Percentiles rank a stretch among this genome's conserved stretches.
Conservation (phyloP, 2,329 filamentous ascomycete species). For the Furcasterigmium furcatum region DNA sequence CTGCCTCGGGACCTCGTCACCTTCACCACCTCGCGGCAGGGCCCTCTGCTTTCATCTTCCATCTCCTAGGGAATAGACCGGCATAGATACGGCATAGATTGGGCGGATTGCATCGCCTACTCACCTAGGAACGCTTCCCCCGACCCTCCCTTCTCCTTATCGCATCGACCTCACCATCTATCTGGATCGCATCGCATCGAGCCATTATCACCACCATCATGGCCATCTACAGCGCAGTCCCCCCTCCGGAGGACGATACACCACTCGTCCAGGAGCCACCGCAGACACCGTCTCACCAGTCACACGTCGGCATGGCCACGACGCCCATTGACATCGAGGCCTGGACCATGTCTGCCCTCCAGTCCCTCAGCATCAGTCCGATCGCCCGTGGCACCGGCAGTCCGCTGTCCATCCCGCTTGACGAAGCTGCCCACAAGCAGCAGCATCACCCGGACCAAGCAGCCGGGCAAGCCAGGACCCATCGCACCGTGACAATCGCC, state of each 20-base stretch:
- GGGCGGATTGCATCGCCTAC: too few species aligned
- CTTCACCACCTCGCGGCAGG: too few species aligned
- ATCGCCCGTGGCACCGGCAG: conserved; percentile 57
- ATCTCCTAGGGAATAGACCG: too few species aligned
- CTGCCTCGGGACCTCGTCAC: too few species aligned
- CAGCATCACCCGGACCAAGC: conserved; percentile 6
- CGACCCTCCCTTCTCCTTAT: too few species aligned
- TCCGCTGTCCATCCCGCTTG: conserved; percentile 72
- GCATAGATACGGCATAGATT: too few species aligned
- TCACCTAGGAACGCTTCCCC: too few species aligned
- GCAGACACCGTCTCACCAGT: conserved; percentile 15
- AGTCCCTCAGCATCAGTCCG: conserved; percentile 52
- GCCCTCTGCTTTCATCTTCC: too few species aligned
- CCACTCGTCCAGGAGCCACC: conserved; percentile 14
- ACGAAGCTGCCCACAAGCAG: conserved; percentile 39
- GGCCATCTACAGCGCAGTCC: conserved; percentile 52
- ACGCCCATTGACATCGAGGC: conserved; percentile 58
- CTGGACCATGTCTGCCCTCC: conserved; percentile 60
- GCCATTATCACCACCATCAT: conserved; percentile 25
- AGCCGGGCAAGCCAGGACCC: conserved; percentile 4
- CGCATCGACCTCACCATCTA: too few species aligned
- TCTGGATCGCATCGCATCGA: too few species aligned
- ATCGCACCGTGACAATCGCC: conserved; percentile 13
- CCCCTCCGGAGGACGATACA: conserved; percentile 33
- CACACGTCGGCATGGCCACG: conserved; percentile 4